phyloP scores from a whole-genome alignment of 768 basidiomycete genomes.

The Lactarius quietus region DNA sequence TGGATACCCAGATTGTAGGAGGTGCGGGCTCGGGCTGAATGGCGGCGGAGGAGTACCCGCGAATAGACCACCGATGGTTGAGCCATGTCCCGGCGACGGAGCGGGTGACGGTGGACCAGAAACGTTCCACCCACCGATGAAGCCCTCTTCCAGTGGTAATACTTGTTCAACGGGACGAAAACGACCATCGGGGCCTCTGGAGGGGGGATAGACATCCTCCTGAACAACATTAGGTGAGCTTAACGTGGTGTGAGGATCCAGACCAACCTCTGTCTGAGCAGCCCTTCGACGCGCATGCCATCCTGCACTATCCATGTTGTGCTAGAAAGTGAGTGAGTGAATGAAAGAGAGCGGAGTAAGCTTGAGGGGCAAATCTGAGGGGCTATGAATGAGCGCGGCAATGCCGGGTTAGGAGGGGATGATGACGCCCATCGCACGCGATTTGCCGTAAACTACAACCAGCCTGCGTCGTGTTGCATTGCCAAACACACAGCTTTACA shows the following conservation, averaged over 20 bases:
- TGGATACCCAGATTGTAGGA: slow-evolving; percentile 15
- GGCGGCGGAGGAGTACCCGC: not conserved
- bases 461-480: slow-evolving; percentile 5
- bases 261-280: slow-evolving; percentile 41
- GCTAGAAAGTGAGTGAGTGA: not conserved
- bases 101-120: slow-evolving; percentile 31
- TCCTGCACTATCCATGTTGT: slow-evolving; percentile 67
- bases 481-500: slow-evolving; percentile 4
- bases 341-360: not conserved
- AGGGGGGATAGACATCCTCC: slow-evolving; percentile 29
- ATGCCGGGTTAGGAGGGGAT: not conserved
- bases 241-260: not conserved
- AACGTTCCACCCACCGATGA: slow-evolving; percentile 54
- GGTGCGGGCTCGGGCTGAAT: slow-evolving; percentile 15
- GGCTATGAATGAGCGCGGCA: not conserved
- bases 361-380: not conserved
- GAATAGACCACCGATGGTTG: not conserved
- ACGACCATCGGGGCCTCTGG: slow-evolving; percentile 46
- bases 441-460: not conserved
- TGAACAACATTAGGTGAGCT: slow-evolving; percentile 35
- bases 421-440: not conserved
- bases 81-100: slow-evolving; percentile 45
- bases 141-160: slow-evolving; percentile 56
- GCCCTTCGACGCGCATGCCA: slow-evolving; percentile 71
- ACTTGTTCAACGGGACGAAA: slow-evolving; percentile 56